phyloP scores from a whole-genome alignment of 305 asterid species.

The Solanum aculeatissimum region DNA sequence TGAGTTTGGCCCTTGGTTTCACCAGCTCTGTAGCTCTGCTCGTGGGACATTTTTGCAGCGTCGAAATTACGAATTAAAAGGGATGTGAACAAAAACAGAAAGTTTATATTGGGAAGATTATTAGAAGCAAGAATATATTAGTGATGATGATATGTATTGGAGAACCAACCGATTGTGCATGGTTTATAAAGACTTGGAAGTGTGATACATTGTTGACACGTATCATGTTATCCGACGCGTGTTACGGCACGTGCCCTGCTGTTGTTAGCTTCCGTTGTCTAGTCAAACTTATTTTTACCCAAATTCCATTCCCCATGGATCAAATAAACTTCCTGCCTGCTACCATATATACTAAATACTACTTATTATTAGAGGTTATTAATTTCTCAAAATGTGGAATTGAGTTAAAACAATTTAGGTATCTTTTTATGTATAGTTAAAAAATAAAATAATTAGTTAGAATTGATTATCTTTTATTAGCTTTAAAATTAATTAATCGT shows the following conservation, averaged over 20 bases:
- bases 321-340: not conserved
- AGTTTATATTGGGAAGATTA: not conserved
- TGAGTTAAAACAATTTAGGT: no score
- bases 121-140: not conserved
- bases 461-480: no score
- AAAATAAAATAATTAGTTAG: no score
- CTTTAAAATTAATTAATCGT: no score
- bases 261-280: not conserved
- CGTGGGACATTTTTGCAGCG: constrained; percentile 31
- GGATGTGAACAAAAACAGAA: not conserved
- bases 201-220: not conserved
- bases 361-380: no score
- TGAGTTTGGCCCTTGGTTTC: constrained; percentile 73
- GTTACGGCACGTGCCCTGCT: not conserved
- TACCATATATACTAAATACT: no score
- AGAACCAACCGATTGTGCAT: not conserved
- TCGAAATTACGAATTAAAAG: not conserved
- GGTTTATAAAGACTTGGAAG: not conserved
- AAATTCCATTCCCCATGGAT: not conserved
- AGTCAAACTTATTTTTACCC: not conserved
- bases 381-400: no score
- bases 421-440: no score
- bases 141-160: not conserved
- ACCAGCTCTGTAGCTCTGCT: constrained; percentile 48
- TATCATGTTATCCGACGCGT: not conserved